A percentile compares a stretch with the other conserved stretches of the same genome.
phyloP scores from a whole-genome alignment of 306 rosid genomes.

The Rubus idaeus region DNA sequence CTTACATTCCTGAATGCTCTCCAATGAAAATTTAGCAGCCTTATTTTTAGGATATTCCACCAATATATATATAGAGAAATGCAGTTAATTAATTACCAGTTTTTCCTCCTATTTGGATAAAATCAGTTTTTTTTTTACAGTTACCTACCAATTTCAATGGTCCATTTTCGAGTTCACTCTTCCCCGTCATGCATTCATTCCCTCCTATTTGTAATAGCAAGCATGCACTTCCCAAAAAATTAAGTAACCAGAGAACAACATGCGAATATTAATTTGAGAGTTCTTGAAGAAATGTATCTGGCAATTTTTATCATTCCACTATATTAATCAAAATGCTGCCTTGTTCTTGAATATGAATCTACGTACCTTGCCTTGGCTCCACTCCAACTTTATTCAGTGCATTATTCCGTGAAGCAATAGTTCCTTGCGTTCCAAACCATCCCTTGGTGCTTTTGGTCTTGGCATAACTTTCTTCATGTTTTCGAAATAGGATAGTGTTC shows the following conservation, averaged over 20 bases:
- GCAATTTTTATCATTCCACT: constrained; percentile 25
- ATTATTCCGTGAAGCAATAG: constrained; percentile 35
- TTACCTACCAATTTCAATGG: constrained; percentile 31
- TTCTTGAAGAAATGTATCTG: constrained; percentile 40
- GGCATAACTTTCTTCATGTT: not conserved
- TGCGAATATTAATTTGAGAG: constrained; percentile 18
- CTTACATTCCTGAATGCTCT: not conserved
- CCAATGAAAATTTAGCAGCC: constrained; percentile 4
- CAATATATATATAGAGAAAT: constrained; percentile 1
- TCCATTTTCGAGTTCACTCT: constrained; percentile 20
- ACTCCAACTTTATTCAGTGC: constrained; percentile 42
- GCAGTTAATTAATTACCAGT: constrained; percentile 19
- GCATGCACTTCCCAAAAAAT: constrained; percentile 8
- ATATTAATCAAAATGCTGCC: constrained; percentile 27
- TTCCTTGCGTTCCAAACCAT: constrained; percentile 17
- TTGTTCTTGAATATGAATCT: constrained; percentile 32
- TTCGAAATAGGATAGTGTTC: not conserved
- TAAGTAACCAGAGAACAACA: not conserved
- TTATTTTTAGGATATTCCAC: constrained; percentile 1
- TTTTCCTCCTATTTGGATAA: constrained; percentile 22
- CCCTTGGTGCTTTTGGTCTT: not conserved
- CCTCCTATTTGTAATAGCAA: constrained; percentile 12
- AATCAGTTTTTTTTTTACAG: constrained; percentile 14
- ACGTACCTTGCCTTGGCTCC: constrained; percentile 31
- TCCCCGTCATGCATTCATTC: constrained; percentile 16